These are phyloP conservation scores for Fusarium tanahbumbuense DNA, from an alignment of 2,329 filamentous ascomycete genomes.

Conservation along the genomic window DNA sequence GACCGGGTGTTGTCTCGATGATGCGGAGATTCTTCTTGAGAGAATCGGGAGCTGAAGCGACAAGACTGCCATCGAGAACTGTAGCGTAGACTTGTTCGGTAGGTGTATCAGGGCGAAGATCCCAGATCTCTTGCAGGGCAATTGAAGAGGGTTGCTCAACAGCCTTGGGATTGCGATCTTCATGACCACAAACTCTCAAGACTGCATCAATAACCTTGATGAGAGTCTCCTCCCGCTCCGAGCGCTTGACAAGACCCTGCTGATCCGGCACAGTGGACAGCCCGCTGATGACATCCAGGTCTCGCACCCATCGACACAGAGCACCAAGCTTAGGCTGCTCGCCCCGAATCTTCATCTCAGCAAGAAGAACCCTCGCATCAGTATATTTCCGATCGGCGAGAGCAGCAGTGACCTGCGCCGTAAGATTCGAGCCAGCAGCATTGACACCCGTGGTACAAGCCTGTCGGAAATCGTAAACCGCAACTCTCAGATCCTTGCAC, in stretches of 20 bases:
- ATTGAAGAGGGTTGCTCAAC: constrained; percentile 56
- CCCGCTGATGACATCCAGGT: constrained; percentile 75
- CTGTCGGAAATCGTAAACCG: constrained; percentile 76
- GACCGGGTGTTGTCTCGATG: constrained; percentile 70
- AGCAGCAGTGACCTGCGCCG: constrained; percentile 73
- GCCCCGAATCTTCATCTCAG: constrained; percentile 76
- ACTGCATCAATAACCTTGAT: constrained; percentile 73
- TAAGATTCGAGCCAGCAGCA: constrained; percentile 70
- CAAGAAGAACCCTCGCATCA: constrained; percentile 73
- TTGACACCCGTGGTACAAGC: constrained; percentile 75
- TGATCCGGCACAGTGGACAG: constrained; percentile 67
- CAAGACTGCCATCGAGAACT: constrained; percentile 68
- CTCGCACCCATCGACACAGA: constrained; percentile 77
- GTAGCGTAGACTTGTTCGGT: constrained; percentile 64
- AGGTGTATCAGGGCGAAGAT: constrained; percentile 60
- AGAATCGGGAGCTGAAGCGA: constrained; percentile 53
- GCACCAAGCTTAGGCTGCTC: constrained; percentile 75
- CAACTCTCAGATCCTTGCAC: constrained; percentile 73
- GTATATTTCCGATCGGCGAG: constrained; percentile 73
- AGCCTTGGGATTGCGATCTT: constrained; percentile 60
- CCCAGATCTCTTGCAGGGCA: constrained; percentile 70
- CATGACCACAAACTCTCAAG: constrained; percentile 70
- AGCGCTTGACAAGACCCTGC: constrained; percentile 52
- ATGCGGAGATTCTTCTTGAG: constrained; percentile 61
- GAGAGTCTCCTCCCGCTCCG: constrained; percentile 63